Conservation (phyloP, 2,329 filamentous ascomycete genomes). For the Aspergillus tanneri region DNA sequence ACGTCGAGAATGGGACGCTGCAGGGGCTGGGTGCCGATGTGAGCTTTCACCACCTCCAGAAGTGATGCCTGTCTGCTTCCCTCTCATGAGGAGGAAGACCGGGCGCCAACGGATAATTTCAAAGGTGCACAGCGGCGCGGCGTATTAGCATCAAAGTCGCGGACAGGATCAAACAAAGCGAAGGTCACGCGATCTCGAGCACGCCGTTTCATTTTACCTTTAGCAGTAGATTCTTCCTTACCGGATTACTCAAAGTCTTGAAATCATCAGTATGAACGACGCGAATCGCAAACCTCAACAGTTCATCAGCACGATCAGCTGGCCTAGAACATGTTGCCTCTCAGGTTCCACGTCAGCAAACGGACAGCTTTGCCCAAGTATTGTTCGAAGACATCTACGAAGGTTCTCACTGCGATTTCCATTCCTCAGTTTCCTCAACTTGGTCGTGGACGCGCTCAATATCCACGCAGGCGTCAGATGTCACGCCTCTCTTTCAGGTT, state of each 20-base stretch:
- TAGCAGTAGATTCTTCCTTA: not conserved
- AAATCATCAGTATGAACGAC: conserved; percentile 11
- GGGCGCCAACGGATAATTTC: not conserved
- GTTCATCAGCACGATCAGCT: conserved; percentile 1
- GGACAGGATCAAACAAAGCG: not conserved
- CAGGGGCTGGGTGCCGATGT: conserved; percentile 1
- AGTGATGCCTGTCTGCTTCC: conserved; percentile 3
- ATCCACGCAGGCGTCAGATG: not conserved
- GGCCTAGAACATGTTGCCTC: conserved; percentile 10
- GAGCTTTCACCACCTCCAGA: not conserved
- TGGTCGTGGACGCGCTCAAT: conserved; percentile 1
- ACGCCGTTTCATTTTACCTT: conserved; percentile 12
- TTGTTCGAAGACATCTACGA: not conserved
- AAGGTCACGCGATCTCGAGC: not conserved
- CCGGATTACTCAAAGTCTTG: not conserved
- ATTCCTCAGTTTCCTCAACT: conserved; percentile 5
- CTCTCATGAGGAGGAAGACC: not conserved
- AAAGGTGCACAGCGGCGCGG: not conserved
- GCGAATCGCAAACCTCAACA: conserved; percentile 2
- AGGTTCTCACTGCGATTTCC: not conserved
- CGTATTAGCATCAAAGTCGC: not conserved
- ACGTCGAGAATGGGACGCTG: not conserved
- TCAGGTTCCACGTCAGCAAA: not conserved
- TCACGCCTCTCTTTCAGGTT: conserved; percentile 12
- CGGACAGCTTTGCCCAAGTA: not conserved